phyloP scores from a whole-genome alignment of 352 stramenopile species.

The Blastocystis sp. region DNA sequence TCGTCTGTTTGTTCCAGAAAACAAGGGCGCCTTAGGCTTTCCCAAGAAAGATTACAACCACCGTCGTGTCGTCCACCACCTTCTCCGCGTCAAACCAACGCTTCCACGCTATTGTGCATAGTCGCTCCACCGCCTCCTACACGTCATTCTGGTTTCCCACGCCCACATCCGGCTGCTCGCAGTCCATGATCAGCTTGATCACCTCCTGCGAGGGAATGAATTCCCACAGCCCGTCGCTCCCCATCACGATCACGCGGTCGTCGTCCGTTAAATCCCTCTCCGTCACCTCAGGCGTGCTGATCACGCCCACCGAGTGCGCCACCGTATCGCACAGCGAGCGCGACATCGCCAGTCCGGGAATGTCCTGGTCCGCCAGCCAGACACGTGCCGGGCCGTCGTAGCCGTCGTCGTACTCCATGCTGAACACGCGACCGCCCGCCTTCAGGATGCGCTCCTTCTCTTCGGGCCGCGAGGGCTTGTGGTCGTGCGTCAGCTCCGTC shows the following conservation, averaged over 20 bases:
- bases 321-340: conserved; percentile 92
- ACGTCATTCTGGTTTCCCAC: not conserved
- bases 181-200: conserved; percentile 90
- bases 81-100: conserved; percentile 98
- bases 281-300: conserved; percentile 92
- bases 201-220: conserved; percentile 96
- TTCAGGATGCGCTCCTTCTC: conserved; percentile 85
- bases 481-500: conserved; percentile 90
- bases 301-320: conserved; percentile 92
- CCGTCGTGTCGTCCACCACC: conserved; percentile 97
- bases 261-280: conserved; percentile 81
- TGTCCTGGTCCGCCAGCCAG: conserved; percentile 97
- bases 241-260: conserved; percentile 88
- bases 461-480: conserved; percentile 92
- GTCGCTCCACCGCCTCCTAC: conserved; percentile 27
- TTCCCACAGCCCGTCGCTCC: conserved; percentile 97
- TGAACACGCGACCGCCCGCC: conserved; percentile 92
- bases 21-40: not conserved
- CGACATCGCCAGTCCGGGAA: conserved; percentile 95
- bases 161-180: conserved; percentile 80
- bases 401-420: conserved; percentile 96
- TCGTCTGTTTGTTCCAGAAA: conserved; percentile 20
- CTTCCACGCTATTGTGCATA: conserved; percentile 62
- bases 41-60: conserved; percentile 92
- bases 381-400: conserved; percentile 95